Percentiles rank a stretch among this genome's conserved stretches.
Conservation (phyloP, 225 moss, liverwort and hornwort species). For the Physcomitrium patens region DNA sequence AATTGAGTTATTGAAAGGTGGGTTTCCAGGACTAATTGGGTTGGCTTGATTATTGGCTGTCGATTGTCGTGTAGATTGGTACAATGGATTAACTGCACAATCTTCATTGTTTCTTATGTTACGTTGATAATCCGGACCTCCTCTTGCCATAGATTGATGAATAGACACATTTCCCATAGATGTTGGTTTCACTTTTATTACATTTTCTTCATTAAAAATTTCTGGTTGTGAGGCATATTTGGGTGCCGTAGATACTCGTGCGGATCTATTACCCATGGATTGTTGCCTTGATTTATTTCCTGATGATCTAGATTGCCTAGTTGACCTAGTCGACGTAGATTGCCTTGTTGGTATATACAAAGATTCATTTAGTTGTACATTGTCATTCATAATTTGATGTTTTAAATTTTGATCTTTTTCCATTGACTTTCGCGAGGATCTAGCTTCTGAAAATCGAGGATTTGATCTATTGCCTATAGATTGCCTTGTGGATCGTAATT, state of each 20-base stretch:
- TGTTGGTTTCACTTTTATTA: background rate
- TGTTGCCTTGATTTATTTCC: background rate
- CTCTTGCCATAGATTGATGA: slow-evolving; percentile 11
- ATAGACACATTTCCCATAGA: slow-evolving; percentile 19
- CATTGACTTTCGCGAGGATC: background rate
- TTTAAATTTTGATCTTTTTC: slow-evolving; percentile 23
- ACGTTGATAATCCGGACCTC: background rate
- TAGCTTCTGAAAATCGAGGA: background rate
- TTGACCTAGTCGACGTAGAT: background rate
- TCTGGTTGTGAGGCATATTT: background rate
- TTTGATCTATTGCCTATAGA: slow-evolving; percentile 13
- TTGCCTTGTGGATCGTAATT: background rate
- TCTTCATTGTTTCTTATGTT: slow-evolving; percentile 2
- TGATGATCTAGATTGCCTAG: background rate
- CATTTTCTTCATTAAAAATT: background rate
- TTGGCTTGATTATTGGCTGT: slow-evolving; percentile 11
- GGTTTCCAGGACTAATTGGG: background rate
- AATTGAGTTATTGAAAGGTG: slow-evolving; percentile 23
- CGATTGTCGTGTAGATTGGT: slow-evolving; percentile 14
- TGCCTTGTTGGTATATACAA: slow-evolving; percentile 1
- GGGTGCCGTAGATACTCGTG: background rate
- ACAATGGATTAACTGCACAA: slow-evolving; percentile 21
- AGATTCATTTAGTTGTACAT: slow-evolving; percentile 23
- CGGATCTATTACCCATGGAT: slow-evolving; percentile 14
- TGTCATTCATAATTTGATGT: slow-evolving; percentile 32